phyloP scores from a whole-genome alignment of 1,284 basidiomycete species.

The Calocybe gambosa region DNA sequence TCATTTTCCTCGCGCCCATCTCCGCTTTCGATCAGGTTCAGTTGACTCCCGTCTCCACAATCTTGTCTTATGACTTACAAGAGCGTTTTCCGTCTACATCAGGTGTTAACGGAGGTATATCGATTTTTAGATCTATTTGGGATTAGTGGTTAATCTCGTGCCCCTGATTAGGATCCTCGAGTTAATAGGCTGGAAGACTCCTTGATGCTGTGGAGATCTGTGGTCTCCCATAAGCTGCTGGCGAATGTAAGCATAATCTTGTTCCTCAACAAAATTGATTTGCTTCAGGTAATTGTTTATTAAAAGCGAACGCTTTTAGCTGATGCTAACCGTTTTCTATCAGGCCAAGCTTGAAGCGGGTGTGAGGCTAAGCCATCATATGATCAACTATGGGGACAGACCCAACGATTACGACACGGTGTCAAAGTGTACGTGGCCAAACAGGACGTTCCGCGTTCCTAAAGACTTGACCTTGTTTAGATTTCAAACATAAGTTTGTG shows the following conservation, averaged over 20 bases:
- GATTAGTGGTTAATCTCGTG: slow-evolving; percentile 6
- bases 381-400: slow-evolving; percentile 61
- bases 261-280: slow-evolving; percentile 75
- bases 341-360: slow-evolving; percentile 70
- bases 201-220: slow-evolving; percentile 59
- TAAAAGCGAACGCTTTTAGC: background rate
- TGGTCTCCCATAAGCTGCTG: slow-evolving; percentile 65
- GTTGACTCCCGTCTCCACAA: slow-evolving; percentile 9
- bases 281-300: slow-evolving; percentile 46
- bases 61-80: slow-evolving; percentile 11
- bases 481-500: slow-evolving; percentile 68
- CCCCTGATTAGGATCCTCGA: slow-evolving; percentile 44
- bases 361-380: slow-evolving; percentile 59
- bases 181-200: slow-evolving; percentile 77
- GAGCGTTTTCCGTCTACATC: slow-evolving; percentile 11
- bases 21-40: slow-evolving; percentile 71
- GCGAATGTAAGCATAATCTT: slow-evolving; percentile 66
- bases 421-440: slow-evolving; percentile 50
- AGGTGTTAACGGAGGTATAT: slow-evolving; percentile 61
- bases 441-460: background rate
- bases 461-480: slow-evolving; percentile 30
- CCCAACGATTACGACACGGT: slow-evolving; percentile 71
- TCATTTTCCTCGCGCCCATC: slow-evolving; percentile 80
- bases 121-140: slow-evolving; percentile 10
- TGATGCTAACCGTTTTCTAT: slow-evolving; percentile 1